phyloP scores from a whole-genome alignment of 345 rosid species.

The Brassica carinata region DNA sequence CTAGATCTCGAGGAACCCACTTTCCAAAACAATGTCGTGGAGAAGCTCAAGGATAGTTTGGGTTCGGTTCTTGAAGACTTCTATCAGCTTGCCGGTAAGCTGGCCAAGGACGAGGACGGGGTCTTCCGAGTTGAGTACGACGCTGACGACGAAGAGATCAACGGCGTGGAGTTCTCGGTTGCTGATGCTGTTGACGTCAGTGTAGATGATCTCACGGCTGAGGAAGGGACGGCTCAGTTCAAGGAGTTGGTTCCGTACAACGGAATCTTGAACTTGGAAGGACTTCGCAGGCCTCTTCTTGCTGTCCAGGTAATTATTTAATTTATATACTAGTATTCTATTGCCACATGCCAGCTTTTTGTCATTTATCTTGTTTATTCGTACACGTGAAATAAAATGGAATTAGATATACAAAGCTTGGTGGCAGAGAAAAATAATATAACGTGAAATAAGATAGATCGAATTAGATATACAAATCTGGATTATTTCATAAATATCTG shows the following conservation, averaged over 20 bases:
- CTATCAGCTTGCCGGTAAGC: conserved; percentile 79
- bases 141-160: conserved; percentile 50
- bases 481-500: not conserved
- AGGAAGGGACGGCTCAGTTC: conserved; percentile 56
- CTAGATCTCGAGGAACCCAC: conserved; percentile 31
- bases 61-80: conserved; percentile 70
- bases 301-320: conserved; percentile 65
- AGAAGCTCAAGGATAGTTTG: conserved; percentile 73
- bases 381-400: not conserved
- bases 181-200: conserved; percentile 60
- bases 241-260: conserved; percentile 77
- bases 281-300: conserved; percentile 65
- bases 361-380: not conserved
- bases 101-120: conserved; percentile 84
- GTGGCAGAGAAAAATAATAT: not conserved
- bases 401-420: not conserved
- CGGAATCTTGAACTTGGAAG: conserved; percentile 77
- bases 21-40: conserved; percentile 48
- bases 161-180: conserved; percentile 75
- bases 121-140: conserved; percentile 78
- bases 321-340: not conserved
- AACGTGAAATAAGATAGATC: not conserved
- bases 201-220: conserved; percentile 66
- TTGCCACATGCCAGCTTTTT: not conserved
- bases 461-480: not conserved